These are phyloP conservation scores for Seiridium cupressi DNA, from an alignment of 2,329 filamentous ascomycete genomes.

Conservation along the genomic window DNA sequence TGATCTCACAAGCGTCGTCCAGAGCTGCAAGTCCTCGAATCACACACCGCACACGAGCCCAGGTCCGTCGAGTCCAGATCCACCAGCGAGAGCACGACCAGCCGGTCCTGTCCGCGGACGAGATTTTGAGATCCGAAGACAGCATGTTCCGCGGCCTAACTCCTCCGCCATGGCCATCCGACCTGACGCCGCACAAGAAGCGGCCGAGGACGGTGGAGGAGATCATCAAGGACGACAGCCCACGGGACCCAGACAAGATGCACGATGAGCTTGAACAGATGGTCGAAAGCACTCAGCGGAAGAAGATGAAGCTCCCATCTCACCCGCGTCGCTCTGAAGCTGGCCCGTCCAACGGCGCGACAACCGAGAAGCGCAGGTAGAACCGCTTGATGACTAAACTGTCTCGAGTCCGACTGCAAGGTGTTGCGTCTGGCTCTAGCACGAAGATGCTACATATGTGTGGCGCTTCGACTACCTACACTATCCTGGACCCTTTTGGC, in stretches of 20 bases:
- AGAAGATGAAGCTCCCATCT: neutral
- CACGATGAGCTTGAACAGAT: conserved; percentile 25
- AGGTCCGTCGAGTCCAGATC: conserved; percentile 8
- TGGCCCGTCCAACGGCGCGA: neutral
- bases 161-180: conserved; percentile 14
- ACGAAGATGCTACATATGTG: no score
- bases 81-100: conserved; percentile 6
- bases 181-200: conserved; percentile 19
- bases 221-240: conserved; percentile 21
- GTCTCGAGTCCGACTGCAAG: no score
- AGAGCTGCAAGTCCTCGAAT: neutral
- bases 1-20: neutral
- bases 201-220: conserved; percentile 16
- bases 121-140: conserved; percentile 11
- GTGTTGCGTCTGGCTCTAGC: no score
- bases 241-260: conserved; percentile 25
- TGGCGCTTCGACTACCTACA: no score
- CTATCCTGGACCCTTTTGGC: no score
- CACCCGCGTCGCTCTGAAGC: neutral
- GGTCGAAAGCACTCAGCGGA: neutral
- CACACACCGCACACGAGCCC: conserved; percentile 8
- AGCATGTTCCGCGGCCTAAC: conserved; percentile 17
- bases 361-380: neutral
- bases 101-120: neutral
- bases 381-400: neutral